These are phyloP conservation scores for Cyclocybe aegerita DNA, from an alignment of 768 basidiomycete genomes.

Conservation along the genomic window DNA sequence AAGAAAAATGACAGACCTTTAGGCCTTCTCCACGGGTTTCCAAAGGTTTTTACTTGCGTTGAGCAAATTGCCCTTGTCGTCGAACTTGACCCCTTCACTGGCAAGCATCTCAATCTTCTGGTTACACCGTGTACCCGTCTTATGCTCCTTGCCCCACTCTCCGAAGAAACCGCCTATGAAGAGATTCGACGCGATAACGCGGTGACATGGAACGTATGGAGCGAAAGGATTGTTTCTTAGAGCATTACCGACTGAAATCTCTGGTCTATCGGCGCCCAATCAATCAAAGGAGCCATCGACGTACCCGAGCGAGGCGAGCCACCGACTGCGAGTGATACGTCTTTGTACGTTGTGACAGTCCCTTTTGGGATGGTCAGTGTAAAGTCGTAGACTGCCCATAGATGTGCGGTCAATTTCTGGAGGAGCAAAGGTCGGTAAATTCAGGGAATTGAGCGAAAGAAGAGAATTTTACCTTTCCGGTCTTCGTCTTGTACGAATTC, in stretches of 20 bases:
- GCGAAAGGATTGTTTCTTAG: conserved; percentile 66
- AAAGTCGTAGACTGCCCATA: conserved; percentile 64
- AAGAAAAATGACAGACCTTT: too few species aligned
- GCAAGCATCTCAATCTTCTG: conserved; percentile 49
- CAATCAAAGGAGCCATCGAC: conserved; percentile 6
- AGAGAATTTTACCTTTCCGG: conserved; percentile 31
- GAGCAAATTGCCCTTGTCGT: conserved; percentile 39
- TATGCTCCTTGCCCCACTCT: conserved; percentile 52
- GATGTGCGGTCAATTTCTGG: conserved; percentile 51
- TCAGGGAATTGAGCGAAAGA: not conserved
- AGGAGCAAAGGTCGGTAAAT: not conserved
- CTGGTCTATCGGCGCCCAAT: too few species aligned
- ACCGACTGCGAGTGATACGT: conserved; percentile 47
- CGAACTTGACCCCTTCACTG: conserved; percentile 55
- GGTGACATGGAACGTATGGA: conserved; percentile 69
- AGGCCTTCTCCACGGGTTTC: conserved; percentile 8
- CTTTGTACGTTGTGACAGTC: conserved; percentile 57
- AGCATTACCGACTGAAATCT: conserved; percentile 56
- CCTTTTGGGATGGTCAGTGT: conserved; percentile 47
- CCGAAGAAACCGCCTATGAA: conserved; percentile 66
- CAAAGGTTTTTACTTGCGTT: conserved; percentile 20
- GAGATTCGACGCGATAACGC: conserved; percentile 60
- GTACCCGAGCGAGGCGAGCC: conserved; percentile 68
- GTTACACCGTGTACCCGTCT: conserved; percentile 39
- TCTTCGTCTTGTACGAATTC: conserved; percentile 26